These are phyloP conservation scores for Gossypium thurberi DNA, from an alignment of 345 rosid species.

Conservation along the genomic window DNA sequence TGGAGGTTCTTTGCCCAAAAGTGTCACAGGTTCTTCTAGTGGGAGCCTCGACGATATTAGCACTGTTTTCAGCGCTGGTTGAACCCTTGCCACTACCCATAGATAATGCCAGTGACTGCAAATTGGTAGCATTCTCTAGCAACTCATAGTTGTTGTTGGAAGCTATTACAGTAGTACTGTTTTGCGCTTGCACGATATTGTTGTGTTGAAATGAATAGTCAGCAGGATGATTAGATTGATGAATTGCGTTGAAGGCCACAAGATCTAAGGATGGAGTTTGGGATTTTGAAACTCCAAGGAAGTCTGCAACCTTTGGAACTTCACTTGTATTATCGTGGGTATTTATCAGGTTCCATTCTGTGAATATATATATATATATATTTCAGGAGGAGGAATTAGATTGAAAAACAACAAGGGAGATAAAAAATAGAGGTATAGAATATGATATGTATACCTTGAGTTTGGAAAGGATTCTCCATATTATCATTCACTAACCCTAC, in stretches of 20 bases:
- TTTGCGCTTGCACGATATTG: conserved; percentile 49
- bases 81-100: conserved; percentile 89
- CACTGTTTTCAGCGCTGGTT: conserved; percentile 49
- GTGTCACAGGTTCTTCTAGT: conserved; percentile 87
- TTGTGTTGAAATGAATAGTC: conserved; percentile 53
- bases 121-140: conserved; percentile 59
- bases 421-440: neutral
- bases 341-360: conserved; percentile 80
- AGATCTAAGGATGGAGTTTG: conserved; percentile 64
- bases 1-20: conserved; percentile 94
- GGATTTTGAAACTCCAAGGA: conserved; percentile 83
- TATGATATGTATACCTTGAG: conserved; percentile 50
- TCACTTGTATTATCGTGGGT: conserved; percentile 48
- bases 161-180: conserved; percentile 26
- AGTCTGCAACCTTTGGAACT: conserved; percentile 93
- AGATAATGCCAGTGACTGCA: conserved; percentile 80
- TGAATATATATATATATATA: neutral
- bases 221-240: conserved; percentile 52
- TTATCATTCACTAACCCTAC: conserved; percentile 67
- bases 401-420: neutral
- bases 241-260: conserved; percentile 56
- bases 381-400: neutral
- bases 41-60: conserved; percentile 50
- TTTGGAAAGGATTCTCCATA: conserved; percentile 75
- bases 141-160: conserved; percentile 34